Evolutionary conservation across 2,329 filamentous ascomycete species (phyloP), one percentile per base, ranked within the genome.

Genomic region (Colletotrichum gigasporum): DNA sequence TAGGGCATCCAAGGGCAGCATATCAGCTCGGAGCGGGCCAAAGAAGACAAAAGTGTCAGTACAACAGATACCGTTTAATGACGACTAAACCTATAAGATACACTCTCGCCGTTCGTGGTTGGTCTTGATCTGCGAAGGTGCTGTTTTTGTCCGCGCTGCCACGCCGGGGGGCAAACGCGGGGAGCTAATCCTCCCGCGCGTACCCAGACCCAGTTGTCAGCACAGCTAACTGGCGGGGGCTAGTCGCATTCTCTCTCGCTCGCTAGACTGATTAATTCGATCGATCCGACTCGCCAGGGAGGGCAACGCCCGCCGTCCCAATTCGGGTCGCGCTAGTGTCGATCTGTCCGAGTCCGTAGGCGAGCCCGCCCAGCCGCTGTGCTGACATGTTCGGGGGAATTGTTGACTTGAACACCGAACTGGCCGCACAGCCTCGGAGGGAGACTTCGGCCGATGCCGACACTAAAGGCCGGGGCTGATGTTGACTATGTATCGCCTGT

Each of bases 301-400:
- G 14, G 48, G n/a, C 26, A 42, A 24, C 37, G 51, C 26, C 51
- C 51, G 14, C 10, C 14, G n/a, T 24, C 59, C 59, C 35, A 35
- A 62, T 62, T 62, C 44, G 51, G 52, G 35, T n/a, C 30, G 45
- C 42, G 52, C 44, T 50, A 48, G 59, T 20, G 35, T 35, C 26
- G 34, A 48, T 50, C 20, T 20, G n/a, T 35, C 26, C 26, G 28
- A n/a, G 37, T 14, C 22, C 24, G 22, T 12, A 10, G n/a, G 14
- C 24, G 16, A 18, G 16, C 18, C 12, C 41, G 34, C 32, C 14
- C 18, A 30, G 44, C 44, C 35, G 44, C 44, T 26, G 28, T 24
- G 59, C 59, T 58, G 59, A 57, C 59, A 20, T 24, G 45, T 16
- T 59, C 60, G 54, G 54, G 45, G 45, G 22, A 45, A 45, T 52